Evolutionary conservation across 306 rosid genomes (phyloP), one percentile per base, ranked within the genome.

Genomic region (Quercus ilex): DNA sequence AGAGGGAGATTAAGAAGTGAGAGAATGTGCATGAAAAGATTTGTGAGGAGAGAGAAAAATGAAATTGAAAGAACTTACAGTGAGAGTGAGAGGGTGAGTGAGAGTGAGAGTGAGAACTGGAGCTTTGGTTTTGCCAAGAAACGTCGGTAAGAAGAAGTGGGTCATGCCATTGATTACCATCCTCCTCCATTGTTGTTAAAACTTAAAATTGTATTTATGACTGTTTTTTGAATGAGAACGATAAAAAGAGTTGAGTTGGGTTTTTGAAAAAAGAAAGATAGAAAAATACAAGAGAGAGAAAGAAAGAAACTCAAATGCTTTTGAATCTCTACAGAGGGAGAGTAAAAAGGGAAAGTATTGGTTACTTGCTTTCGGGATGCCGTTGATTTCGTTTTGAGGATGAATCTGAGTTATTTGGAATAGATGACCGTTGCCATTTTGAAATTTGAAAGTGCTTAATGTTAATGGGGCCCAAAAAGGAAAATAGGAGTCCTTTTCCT

Each of bases 101-200:
- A 53, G 82, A 80, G 31, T 25, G 11, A 11, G 55, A 67, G 73
- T 68, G 55, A 82, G 52, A 26, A 58, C 23, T 1, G 69, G 85
- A 77, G 56, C 62, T 55, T 55, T 83, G 58, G 68, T 67, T 84
- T 74, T 68, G 92, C 31, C 71, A 74, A 79, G 90, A 86, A 74
- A 80, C 87, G 83, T 89, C 90, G 0, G 88, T 85, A 46, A 91
- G 87, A 68, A 89, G 96, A 86, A 87, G 93, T 79, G 93, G 93
- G 80, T 91, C 91, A 74, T 70, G 71, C 83, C 82, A 77, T 72
- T 87, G 82, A 79, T 89, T 79, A 63, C 53, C 53, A 12, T 49
- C 14, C 4, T 87, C 80, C 75, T 82, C 90, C 93, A 90, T 90
- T 31, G 86, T 73, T 53, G 17, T 49, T 49, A 49, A 84, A 82